A percentile compares a stretch with the other conserved stretches of the same genome.
These are phyloP conservation scores for Dendrocalamus latiflorus DNA, from an alignment of 202 grass and related monocot genomes.

Conservation along the genomic window DNA sequence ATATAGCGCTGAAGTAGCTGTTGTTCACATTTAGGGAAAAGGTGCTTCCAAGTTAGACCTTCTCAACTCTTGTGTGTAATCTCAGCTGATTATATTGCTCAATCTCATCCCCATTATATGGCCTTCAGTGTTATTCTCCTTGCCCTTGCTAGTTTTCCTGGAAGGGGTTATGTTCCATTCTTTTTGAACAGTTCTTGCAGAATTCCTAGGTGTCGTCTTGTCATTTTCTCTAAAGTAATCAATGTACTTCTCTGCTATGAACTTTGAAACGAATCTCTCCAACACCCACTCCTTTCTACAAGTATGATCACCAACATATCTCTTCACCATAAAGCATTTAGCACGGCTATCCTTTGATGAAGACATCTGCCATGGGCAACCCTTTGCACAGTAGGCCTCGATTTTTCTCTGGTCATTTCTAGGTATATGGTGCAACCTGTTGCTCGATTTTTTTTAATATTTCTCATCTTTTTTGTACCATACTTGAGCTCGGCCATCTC, in stretches of 20 bases:
- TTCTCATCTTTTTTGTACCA: too few relatives aligned
- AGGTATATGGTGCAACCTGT: too few relatives aligned
- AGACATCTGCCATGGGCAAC: neutral
- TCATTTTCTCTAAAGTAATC: neutral
- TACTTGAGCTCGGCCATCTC: too few relatives aligned
- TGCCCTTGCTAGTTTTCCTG: neutral
- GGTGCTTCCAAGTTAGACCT: neutral
- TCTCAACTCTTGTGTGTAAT: neutral
- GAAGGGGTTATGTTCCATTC: neutral
- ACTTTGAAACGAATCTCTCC: neutral
- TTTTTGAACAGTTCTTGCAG: neutral
- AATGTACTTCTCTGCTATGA: neutral
- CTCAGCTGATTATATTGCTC: too few relatives aligned
- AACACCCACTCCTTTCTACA: neutral
- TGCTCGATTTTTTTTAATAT: too few relatives aligned
- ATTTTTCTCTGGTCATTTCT: neutral
- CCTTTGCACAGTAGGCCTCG: too few relatives aligned
- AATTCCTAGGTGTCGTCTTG: neutral
- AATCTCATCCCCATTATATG: neutral
- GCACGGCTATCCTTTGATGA: neutral
- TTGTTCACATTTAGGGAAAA: neutral
- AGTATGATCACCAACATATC: neutral
- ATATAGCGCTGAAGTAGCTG: neutral
- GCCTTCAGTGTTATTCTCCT: neutral
- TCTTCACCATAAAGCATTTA: neutral